Evolutionary conservation across 768 basidiomycete species (phyloP), one percentile per base, ranked within the genome.

Genomic region (Suillus subaureus): DNA sequence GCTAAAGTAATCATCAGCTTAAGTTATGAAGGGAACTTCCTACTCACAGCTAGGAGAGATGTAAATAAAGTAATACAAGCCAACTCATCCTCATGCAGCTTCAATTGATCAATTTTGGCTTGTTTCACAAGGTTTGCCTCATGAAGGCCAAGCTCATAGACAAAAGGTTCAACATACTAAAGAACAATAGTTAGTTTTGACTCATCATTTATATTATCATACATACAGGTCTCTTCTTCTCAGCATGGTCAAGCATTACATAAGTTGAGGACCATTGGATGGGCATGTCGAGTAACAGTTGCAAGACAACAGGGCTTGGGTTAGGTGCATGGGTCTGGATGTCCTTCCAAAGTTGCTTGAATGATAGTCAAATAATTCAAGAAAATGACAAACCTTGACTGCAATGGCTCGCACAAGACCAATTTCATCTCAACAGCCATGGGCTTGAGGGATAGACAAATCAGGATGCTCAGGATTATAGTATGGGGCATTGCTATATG

Each of bases 231-330:
- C 40, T 47, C 61, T 68, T 70, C 47, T 73, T 57, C 45, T 57
- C 61, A 4, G 73, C 72, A 13, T 67, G 63, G 61, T 70, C 63
- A 4, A 49, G 33, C 64, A 66, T 67, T 15, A 68, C 55, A 63
- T 70, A 78, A 4, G 43, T 43, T 0, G 21, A 21, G 15, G 43
- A 79, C 78, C 79, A 79, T 8, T 69, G 62, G 26, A 78, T 73
- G 16, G 65, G 66, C 77, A 77, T 77, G 56, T 78, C 73, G 11
- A 77, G 40, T 40, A 40, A 16, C 13, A 40, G 40, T 40, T 40
- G 40, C 2, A 15, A 40, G 40, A 40, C 40, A 40, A 40, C 40
- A 40, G 40, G 40, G 40, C 40, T 40, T 6, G 40, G 13, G 40
- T 40, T 40, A 15, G 40, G 40, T 16, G 13, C 15, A 40, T 5